These are phyloP conservation scores for Chaetomiaceae sp. DNA, from an alignment of 2,329 filamentous ascomycete species.

Conservation along the genomic window DNA sequence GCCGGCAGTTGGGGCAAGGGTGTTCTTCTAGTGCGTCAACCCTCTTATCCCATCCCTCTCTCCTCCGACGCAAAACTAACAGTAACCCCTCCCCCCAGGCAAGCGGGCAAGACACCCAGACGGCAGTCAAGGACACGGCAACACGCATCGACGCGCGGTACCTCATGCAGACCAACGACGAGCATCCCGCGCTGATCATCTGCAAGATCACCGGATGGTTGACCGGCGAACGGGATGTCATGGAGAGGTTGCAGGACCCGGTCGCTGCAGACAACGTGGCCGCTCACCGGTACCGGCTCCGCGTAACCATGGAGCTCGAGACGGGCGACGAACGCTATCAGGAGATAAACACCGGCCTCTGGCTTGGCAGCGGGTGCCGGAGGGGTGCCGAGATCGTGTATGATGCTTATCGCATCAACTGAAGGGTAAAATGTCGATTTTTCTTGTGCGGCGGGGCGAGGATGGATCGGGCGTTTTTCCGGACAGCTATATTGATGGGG, in stretches of 20 bases:
- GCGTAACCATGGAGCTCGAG: constrained; percentile 27
- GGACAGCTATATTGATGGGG: too few species aligned
- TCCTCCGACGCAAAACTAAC: not conserved
- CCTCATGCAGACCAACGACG: constrained; percentile 27
- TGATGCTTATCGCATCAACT: constrained; percentile 27
- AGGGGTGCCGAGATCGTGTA: constrained; percentile 28
- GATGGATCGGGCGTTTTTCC: too few species aligned
- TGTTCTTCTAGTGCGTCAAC: constrained; percentile 20
- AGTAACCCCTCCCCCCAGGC: constrained; percentile 8
- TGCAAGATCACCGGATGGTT: constrained; percentile 28
- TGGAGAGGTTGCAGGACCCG: constrained; percentile 26
- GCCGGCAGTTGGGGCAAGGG: constrained; percentile 27
- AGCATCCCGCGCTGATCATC: constrained; percentile 25
- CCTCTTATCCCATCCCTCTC: too few species aligned
- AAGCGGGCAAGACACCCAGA: constrained; percentile 26
- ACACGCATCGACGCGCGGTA: constrained; percentile 26
- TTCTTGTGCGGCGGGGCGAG: too few species aligned
- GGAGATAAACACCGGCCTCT: constrained; percentile 26
- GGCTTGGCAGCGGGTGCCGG: constrained; percentile 26
- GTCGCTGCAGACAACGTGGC: constrained; percentile 26
- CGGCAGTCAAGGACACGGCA: constrained; percentile 21
- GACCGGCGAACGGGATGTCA: constrained; percentile 26
- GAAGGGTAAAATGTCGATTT: too few species aligned
- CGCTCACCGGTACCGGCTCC: constrained; percentile 25
- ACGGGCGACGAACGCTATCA: constrained; percentile 28